Percentiles rank a stretch among this genome's conserved stretches.
Evolutionary conservation across 352 stramenopile species (phyloP).

Genomic region (Phytopythium montanum): DNA sequence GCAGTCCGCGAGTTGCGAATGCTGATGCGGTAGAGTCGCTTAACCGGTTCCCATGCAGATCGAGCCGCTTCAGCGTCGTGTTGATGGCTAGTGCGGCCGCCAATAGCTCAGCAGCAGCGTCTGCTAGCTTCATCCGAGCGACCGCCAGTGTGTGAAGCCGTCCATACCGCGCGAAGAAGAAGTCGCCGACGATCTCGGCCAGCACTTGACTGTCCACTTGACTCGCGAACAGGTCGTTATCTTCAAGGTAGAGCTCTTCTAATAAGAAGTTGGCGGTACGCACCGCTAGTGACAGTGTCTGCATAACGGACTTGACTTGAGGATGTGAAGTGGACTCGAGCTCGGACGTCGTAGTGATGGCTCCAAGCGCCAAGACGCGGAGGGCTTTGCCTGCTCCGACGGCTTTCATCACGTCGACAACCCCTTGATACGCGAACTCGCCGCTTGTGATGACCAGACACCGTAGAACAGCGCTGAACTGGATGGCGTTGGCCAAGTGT

Average conservation of each 20-base stretch:
- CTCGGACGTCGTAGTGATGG: slow-evolving; percentile 16
- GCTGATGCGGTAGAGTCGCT: slow-evolving; percentile 30
- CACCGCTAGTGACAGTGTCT: slow-evolving; percentile 28
- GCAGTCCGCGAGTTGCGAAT: slow-evolving; percentile 41
- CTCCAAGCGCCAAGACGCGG: slow-evolving; percentile 36
- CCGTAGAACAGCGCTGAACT: slow-evolving; percentile 39
- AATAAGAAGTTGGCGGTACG: slow-evolving; percentile 58
- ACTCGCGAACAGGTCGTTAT: slow-evolving; percentile 30
- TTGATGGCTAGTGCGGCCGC: slow-evolving; percentile 54
- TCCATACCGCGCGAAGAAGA: slow-evolving; percentile 73
- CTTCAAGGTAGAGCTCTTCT: slow-evolving; percentile 57
- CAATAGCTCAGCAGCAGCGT: slow-evolving; percentile 29
- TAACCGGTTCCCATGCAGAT: slow-evolving; percentile 58
- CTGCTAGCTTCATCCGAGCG: slow-evolving; percentile 37
- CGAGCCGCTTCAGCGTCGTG: slow-evolving; percentile 42
- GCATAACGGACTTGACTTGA: slow-evolving; percentile 20
- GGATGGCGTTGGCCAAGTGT: slow-evolving; percentile 40
- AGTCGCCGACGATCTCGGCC: slow-evolving; percentile 52
- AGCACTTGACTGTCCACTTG: slow-evolving; percentile 28
- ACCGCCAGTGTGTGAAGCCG: slow-evolving; percentile 42
- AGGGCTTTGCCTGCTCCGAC: slow-evolving; percentile 42
- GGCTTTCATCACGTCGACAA: slow-evolving; percentile 29
- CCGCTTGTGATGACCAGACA: slow-evolving; percentile 33
- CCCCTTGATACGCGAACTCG: slow-evolving; percentile 22
- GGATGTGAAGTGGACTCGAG: not conserved